A percentile compares a stretch with the other conserved stretches of the same genome.
Evolutionary conservation across 352 stramenopile genomes (phyloP).

Genomic region (Blastocystis hominis): DNA sequence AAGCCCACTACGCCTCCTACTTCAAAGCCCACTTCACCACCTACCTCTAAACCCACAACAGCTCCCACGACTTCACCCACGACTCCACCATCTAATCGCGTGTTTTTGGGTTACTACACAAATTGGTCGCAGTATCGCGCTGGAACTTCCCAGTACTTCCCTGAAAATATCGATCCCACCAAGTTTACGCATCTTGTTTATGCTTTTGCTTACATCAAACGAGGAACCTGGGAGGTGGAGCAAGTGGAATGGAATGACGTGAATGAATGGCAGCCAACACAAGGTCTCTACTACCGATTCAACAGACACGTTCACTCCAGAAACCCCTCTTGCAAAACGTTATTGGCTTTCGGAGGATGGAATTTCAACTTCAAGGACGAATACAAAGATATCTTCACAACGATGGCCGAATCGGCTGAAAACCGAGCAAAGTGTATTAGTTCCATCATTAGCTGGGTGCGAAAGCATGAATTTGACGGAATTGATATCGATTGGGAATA

Average conservation of each 20-base stretch:
- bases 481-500: slow-evolving; percentile 52
- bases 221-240: slow-evolving; percentile 27
- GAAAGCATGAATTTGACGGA: slow-evolving; percentile 30
- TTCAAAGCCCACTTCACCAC: neutral
- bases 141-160: slow-evolving; percentile 16
- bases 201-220: slow-evolving; percentile 32
- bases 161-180: slow-evolving; percentile 28
- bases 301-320: neutral
- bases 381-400: slow-evolving; percentile 47
- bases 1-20: neutral
- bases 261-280: slow-evolving; percentile 30
- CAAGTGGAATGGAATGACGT: slow-evolving; percentile 50
- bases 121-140: slow-evolving; percentile 47
- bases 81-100: slow-evolving; percentile 22
- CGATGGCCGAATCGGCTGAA: neutral
- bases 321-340: slow-evolving; percentile 40
- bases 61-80: neutral
- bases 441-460: slow-evolving; percentile 30
- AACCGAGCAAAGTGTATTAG: slow-evolving; percentile 46
- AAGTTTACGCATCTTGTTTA: slow-evolving; percentile 39
- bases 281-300: slow-evolving; percentile 36
- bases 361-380: slow-evolving; percentile 53
- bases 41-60: slow-evolving; percentile 19
- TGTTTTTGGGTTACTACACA: slow-evolving; percentile 35
- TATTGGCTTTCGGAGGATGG: slow-evolving; percentile 41